Evolutionary conservation across 257 asterid species (phyloP).

Genomic region (Cynanchum wilfordii): DNA sequence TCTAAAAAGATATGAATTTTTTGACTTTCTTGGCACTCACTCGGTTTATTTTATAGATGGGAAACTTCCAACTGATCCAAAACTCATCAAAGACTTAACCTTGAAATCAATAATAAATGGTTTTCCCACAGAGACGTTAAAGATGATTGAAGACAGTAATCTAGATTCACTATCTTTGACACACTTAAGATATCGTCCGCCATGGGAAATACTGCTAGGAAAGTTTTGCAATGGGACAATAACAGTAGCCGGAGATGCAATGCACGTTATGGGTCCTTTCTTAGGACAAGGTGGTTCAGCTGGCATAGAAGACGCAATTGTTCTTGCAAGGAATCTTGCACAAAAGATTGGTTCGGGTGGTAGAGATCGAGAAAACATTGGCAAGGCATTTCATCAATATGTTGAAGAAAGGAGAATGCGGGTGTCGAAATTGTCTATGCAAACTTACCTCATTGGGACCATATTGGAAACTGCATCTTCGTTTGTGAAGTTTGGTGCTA

Average conservation of each 20-base stretch:
- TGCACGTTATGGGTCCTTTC: conserved; percentile 46
- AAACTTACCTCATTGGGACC: conserved; percentile 24
- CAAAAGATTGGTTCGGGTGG: conserved; percentile 4
- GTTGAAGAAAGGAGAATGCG: conserved; percentile 37
- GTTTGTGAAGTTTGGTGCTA: conserved; percentile 4
- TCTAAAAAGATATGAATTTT: too few species aligned
- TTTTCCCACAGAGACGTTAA: conserved; percentile 23
- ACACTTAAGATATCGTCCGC: conserved; percentile 34
- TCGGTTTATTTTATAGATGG: conserved; percentile 13
- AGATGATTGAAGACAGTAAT: conserved; percentile 26
- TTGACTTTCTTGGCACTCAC: not conserved
- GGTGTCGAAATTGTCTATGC: conserved; percentile 23
- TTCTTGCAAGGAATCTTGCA: conserved; percentile 36
- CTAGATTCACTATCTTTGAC: conserved; percentile 26
- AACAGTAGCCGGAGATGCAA: conserved; percentile 41
- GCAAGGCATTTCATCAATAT: conserved; percentile 23
- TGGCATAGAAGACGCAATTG: conserved; percentile 37
- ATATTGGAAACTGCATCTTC: conserved; percentile 13
- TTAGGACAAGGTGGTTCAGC: conserved; percentile 42
- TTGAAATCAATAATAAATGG: conserved; percentile 6
- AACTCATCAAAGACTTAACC: conserved; percentile 22
- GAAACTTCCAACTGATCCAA: conserved; percentile 25
- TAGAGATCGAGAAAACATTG: not conserved
- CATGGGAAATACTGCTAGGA: conserved; percentile 34
- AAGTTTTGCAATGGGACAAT: conserved; percentile 25